Evolutionary conservation across 1,284 basidiomycete species (phyloP).

Genomic region (Coniferiporia sulphurascens): DNA sequence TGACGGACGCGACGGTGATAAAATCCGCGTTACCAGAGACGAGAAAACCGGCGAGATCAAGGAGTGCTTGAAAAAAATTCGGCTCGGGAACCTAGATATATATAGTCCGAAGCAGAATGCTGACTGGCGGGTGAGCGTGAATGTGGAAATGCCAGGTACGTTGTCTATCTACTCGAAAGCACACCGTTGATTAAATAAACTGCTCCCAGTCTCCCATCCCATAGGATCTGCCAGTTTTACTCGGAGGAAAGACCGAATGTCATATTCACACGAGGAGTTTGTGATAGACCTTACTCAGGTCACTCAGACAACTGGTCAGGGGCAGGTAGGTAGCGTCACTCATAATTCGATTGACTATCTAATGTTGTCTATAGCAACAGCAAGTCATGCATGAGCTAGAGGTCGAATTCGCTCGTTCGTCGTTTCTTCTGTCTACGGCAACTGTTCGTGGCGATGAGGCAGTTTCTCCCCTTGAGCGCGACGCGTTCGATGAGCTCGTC

Average conservation of each 20-base stretch:
- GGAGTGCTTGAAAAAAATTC: conserved; percentile 71
- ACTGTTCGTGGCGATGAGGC: conserved; percentile 53
- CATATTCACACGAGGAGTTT: conserved; percentile 91
- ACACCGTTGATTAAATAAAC: conserved; percentile 20
- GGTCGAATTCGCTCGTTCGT: conserved; percentile 61
- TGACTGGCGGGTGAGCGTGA: conserved; percentile 93
- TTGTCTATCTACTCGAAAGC: conserved; percentile 13
- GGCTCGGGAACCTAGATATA: conserved; percentile 86
- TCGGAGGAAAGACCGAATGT: conserved; percentile 86
- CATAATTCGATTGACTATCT: background rate
- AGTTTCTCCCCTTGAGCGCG: conserved; percentile 55
- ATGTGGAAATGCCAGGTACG: conserved; percentile 74
- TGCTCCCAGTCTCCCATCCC: conserved; percentile 49
- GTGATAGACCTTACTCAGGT: conserved; percentile 94
- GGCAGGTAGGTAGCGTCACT: conserved; percentile 29
- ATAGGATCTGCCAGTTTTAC: conserved; percentile 51
- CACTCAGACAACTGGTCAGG: conserved; percentile 43
- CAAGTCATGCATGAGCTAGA: conserved; percentile 70
- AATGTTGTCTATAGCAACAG: conserved; percentile 33
- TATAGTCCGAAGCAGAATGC: conserved; percentile 77
- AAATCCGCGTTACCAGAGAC: conserved; percentile 83
- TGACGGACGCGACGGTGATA: conserved; percentile 48
- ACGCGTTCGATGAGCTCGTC: conserved; percentile 73
- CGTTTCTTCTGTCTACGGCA: conserved; percentile 54
- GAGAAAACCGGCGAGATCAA: conserved; percentile 65